phyloP scores from a whole-genome alignment of 495 filamentous ascomycete species.

The Cenococcum geophilum region DNA sequence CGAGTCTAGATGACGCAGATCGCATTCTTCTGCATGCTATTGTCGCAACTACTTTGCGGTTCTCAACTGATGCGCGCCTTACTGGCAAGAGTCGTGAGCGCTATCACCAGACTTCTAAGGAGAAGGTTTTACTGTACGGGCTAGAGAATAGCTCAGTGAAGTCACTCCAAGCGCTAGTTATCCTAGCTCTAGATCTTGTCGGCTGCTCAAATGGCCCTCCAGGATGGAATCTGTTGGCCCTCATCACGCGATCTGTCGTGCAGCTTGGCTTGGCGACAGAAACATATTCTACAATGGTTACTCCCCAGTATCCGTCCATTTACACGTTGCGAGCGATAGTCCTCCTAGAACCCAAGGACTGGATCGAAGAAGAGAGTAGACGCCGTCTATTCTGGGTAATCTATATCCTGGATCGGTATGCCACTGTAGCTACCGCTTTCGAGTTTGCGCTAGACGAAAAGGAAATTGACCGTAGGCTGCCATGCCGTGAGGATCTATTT shows the following conservation, averaged over 20 bases:
- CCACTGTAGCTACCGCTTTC: constrained; percentile 81
- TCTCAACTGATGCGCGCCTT: constrained; percentile 67
- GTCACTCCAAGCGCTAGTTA: constrained; percentile 76
- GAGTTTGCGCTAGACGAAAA: constrained; percentile 83
- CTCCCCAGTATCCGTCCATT: constrained; percentile 71
- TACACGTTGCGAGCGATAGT: constrained; percentile 78
- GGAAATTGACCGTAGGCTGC: constrained; percentile 79
- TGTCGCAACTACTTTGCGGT: constrained; percentile 77
- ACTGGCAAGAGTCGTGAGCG: constrained; percentile 61
- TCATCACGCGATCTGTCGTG: constrained; percentile 79
- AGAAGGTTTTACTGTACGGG: constrained; percentile 76
- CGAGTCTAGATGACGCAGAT: constrained; percentile 69
- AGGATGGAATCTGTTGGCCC: constrained; percentile 80
- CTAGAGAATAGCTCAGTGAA: constrained; percentile 85
- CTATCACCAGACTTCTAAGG: constrained; percentile 74
- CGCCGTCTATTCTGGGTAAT: constrained; percentile 89
- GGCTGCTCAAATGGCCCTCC: constrained; percentile 78
- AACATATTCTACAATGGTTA: constrained; percentile 63
- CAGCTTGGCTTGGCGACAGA: constrained; percentile 79
- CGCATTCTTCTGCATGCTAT: constrained; percentile 80
- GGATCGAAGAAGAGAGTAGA: constrained; percentile 80
- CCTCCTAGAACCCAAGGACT: constrained; percentile 72
- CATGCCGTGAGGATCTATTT: constrained; percentile 82
- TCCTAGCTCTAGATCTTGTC: constrained; percentile 70
- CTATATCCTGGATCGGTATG: constrained; percentile 80